Evolutionary conservation across 2,329 filamentous ascomycete genomes (phyloP).

Genomic region (Ceratocystis lukuohia): DNA sequence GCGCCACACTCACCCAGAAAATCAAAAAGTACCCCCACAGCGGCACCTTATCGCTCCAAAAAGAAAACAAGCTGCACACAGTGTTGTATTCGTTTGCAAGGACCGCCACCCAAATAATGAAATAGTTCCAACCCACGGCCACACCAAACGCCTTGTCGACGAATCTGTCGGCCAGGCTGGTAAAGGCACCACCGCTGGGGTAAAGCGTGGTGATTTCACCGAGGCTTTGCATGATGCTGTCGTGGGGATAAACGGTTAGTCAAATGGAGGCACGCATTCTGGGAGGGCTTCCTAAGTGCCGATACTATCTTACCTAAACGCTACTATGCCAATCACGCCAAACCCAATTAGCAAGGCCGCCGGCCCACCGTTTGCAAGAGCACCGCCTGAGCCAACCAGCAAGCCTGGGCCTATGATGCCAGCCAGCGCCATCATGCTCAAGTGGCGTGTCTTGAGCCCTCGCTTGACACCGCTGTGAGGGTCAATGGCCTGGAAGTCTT

Average conservation of each 20-base stretch:
- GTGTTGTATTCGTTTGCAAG: conserved; percentile 57
- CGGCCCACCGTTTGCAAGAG: conserved; percentile 54
- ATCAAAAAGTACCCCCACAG: conserved; percentile 58
- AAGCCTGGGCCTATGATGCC: conserved; percentile 56
- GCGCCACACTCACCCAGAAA: conserved; percentile 44
- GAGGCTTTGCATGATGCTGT: conserved; percentile 53
- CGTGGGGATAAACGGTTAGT: not conserved
- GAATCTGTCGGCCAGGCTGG: conserved; percentile 55
- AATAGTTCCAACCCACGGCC: conserved; percentile 60
- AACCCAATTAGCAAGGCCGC: conserved; percentile 63
- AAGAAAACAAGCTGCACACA: conserved; percentile 50
- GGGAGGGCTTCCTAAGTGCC: too few relatives aligned
- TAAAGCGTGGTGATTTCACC: conserved; percentile 64
- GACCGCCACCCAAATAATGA: conserved; percentile 52
- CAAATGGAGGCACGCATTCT: too few relatives aligned
- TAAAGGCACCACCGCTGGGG: conserved; percentile 57
- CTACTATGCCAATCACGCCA: conserved; percentile 43
- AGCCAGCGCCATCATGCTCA: conserved; percentile 52
- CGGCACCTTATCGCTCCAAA: conserved; percentile 49
- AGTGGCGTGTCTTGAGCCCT: conserved; percentile 53
- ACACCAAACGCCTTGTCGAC: conserved; percentile 57
- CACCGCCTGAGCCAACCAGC: conserved; percentile 57
- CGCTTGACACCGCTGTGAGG: conserved; percentile 53
- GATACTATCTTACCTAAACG: conserved; percentile 18
- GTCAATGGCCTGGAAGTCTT: conserved; percentile 38